Base-by-base conservation (phyloP, 352 stramenopile genomes). In the Pythium monospermum region DNA sequence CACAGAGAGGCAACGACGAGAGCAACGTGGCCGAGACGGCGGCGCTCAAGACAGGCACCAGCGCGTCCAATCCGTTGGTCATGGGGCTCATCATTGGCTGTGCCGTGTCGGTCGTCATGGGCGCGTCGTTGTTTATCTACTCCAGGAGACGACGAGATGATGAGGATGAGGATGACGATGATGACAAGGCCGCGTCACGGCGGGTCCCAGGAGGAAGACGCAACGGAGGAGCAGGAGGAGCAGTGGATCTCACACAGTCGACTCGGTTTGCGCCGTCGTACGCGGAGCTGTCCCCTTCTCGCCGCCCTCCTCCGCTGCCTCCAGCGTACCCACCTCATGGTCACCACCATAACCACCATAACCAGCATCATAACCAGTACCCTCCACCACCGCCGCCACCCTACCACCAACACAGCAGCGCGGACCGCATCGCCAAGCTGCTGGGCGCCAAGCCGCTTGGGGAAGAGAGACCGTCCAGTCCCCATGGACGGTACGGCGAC, bases 51-150 rank as follows among this genome's bases (percentile, higher is more conserved):
- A 40, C 49, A 2, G 47, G 46, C 8, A 39, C 43, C 5, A 53
- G 50, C 0, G 59, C 54, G 18, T 70, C 60, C 22, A 75, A 49
- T 28, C 68, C 73, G 1, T 23, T 73, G 10, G 64, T 63, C 50
- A 59, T 87, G 10, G 70, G 59, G 3, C 40, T 83, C 16, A 69
- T 83, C 31, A 73, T 83, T 39, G 76, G 63, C 1, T 61, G 59
- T 10, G 66, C 73, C 1, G 68, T 84, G 12, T 66, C 59, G 0
- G 53, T 69, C 1, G 74, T 85, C 16, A 49, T 88, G 18, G 51
- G 58, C 22, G 58, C 59, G 1, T 66, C 70, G 4, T 33, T 85
- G 13, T 77, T 88, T 50, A 64, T 88, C 21, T 85, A 82, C 50
- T 59, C 73, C 18, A 74, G 71, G 37, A 42, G 49, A 16, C 69